phyloP scores from a whole-genome alignment of 2,329 filamentous ascomycete species.

The Sporothrix variecibatus region DNA sequence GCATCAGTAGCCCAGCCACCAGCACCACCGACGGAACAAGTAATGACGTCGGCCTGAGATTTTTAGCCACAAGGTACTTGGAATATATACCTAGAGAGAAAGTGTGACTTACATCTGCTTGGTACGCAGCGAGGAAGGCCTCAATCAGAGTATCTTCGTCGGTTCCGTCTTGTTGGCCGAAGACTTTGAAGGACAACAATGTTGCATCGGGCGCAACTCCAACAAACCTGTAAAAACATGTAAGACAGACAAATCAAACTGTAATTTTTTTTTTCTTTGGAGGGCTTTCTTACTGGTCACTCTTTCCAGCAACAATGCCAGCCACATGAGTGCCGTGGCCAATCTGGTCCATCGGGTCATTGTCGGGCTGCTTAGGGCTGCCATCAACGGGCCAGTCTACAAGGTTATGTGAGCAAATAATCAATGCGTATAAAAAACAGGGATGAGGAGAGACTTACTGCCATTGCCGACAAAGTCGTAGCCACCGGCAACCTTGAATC shows the following conservation, averaged over 20 bases:
- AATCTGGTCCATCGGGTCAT: constrained; percentile 33
- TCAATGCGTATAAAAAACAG: not conserved
- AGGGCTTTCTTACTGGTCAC: not conserved
- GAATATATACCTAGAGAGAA: not conserved
- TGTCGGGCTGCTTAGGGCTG: constrained; percentile 28
- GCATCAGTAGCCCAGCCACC: constrained; percentile 56
- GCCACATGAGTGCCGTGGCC: constrained; percentile 36
- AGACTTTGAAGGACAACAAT: constrained; percentile 34
- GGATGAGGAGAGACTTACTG: not conserved
- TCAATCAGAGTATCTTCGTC: constrained; percentile 59
- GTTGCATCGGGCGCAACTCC: constrained; percentile 36
- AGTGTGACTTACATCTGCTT: constrained; percentile 46
- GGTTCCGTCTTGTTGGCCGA: constrained; percentile 30
- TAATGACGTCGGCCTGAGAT: constrained; percentile 53
- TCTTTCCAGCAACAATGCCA: constrained; percentile 35
- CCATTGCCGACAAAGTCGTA: constrained; percentile 30
- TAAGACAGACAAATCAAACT: too few relatives aligned
- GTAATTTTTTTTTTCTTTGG: too few relatives aligned
- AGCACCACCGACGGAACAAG: constrained; percentile 53
- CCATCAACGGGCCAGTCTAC: constrained; percentile 19
- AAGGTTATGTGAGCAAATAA: not conserved
- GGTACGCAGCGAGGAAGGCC: constrained; percentile 61
- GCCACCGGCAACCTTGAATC: constrained; percentile 29
- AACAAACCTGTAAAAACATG: constrained; percentile 24
- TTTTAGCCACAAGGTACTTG: not conserved